These are phyloP conservation scores for Alternaria gaisen DNA, from an alignment of 2,329 filamentous ascomycete genomes.

Conservation along the genomic window DNA sequence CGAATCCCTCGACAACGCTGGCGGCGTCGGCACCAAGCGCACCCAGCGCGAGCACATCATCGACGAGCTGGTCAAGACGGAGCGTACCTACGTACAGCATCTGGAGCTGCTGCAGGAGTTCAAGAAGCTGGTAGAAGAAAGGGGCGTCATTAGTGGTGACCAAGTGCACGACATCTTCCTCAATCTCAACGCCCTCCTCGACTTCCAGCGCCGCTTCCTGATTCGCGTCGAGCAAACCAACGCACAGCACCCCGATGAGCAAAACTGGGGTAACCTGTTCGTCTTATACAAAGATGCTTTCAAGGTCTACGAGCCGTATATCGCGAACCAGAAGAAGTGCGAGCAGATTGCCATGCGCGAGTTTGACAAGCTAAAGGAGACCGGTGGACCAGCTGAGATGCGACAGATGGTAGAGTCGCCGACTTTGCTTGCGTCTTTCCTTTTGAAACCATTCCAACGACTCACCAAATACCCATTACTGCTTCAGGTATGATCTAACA, in stretches of 20 bases:
- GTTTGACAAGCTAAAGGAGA: constrained; percentile 84
- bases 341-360: constrained; percentile 83
- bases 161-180: constrained; percentile 94
- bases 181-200: constrained; percentile 92
- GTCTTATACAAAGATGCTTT: constrained; percentile 85
- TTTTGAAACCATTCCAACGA: constrained; percentile 96
- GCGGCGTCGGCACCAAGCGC: constrained; percentile 60
- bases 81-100: constrained; percentile 97
- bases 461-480: constrained; percentile 93
- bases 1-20: constrained; percentile 61
- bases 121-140: constrained; percentile 89
- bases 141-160: constrained; percentile 86
- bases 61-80: constrained; percentile 89
- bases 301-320: constrained; percentile 94
- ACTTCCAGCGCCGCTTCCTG: constrained; percentile 93
- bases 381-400: constrained; percentile 69
- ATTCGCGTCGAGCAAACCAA: constrained; percentile 97
- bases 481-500: constrained; percentile 69
- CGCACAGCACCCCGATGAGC: constrained; percentile 75
- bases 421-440: constrained; percentile 87
- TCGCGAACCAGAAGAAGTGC: constrained; percentile 93
- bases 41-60: constrained; percentile 87
- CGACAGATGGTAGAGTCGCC: constrained; percentile 83
- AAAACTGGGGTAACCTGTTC: constrained; percentile 97
- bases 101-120: constrained; percentile 91